Evolutionary conservation across 495 filamentous ascomycete species (phyloP).

Genomic region (Hypoxylon fragiforme): DNA sequence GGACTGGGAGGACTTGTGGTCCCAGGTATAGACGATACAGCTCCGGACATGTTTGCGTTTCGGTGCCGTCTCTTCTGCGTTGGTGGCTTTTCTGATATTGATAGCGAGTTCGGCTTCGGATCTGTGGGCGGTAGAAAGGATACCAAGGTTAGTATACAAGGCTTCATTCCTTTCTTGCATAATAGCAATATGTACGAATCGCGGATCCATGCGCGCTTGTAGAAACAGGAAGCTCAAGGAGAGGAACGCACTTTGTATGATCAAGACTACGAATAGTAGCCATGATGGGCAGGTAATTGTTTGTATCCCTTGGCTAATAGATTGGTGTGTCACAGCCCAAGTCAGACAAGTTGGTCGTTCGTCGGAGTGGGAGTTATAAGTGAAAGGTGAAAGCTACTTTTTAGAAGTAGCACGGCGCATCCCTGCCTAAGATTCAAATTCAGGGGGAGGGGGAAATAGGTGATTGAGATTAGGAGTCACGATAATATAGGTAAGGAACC

Average conservation of each 20-base stretch:
- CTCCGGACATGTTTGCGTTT: constrained; percentile 99
- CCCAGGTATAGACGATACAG: constrained; percentile 99
- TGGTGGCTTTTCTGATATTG: constrained; percentile 97
- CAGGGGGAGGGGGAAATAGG: constrained; percentile 5
- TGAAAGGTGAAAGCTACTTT: constrained; percentile 17
- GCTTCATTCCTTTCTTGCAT: background rate
- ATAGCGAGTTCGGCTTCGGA: constrained; percentile 91
- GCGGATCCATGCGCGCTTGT: background rate
- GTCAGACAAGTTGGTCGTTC: constrained; percentile 18
- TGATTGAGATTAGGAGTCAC: background rate
- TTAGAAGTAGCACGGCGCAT: constrained; percentile 32
- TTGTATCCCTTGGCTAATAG: background rate
- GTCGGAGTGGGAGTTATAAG: background rate
- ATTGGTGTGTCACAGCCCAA: constrained; percentile 1
- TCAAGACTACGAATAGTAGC: constrained; percentile 52
- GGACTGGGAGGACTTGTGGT: constrained; percentile 93
- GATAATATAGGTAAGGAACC: background rate
- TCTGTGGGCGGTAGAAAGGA: constrained; percentile 49
- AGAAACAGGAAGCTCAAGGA: background rate
- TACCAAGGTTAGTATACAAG: background rate
- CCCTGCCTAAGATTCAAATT: constrained; percentile 6
- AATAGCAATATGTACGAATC: background rate
- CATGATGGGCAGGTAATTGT: constrained; percentile 39
- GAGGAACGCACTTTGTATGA: constrained; percentile 47
- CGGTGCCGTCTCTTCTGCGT: constrained; percentile 90